Evolutionary conservation across 169 alveolate genomes (phyloP), one percentile per base, ranked within the genome.

Genomic region (Plasmodium reichenowi): DNA sequence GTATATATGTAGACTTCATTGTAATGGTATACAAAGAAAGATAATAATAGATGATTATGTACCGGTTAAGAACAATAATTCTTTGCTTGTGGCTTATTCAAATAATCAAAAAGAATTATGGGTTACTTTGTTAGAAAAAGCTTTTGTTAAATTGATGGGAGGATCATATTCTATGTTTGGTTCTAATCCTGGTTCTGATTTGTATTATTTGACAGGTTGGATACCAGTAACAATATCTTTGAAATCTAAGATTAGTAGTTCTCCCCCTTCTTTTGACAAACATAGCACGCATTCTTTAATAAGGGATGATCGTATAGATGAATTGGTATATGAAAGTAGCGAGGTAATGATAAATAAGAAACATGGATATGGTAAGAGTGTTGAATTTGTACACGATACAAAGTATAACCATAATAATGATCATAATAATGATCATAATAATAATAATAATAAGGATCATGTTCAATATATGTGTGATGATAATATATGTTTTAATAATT

Each of bases 101-200:
- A 92, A 93, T 22, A 93, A 94, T 52, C 88, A 88, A 47, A 90
- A 93, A 20, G 97, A 97, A 88, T 88, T 95, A 67, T 97, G 99
- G 98, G 97, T 97, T 20, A 94, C 98, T 0, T 83, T 97, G n/a
- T 74, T 97, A 26, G 99, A 97, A 88, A 97, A 97, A 88, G 98
- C 98, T 12, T 97, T 96, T 87, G 96, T 97, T 29, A 96, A 97
- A 72, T 88, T 97, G 45, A 95, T 95, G 94, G 98, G 98, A 8
- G 95, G 96, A 67, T 94, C 97, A 15, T 97, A 97, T 68, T 95
- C 96, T 70, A 96, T 97, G 88, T 91, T 93, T 70, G 99, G 98
- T 6, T 95, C 98, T 48, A 97, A 97, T 92, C 98, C 99, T 1
- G 97, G 98, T 22, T 95, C 98, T 15, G 99, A 97, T 88, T 93